Evolutionary conservation across 805 yeast genomes (phyloP).

Genomic region (Lachancea mirantina): DNA sequence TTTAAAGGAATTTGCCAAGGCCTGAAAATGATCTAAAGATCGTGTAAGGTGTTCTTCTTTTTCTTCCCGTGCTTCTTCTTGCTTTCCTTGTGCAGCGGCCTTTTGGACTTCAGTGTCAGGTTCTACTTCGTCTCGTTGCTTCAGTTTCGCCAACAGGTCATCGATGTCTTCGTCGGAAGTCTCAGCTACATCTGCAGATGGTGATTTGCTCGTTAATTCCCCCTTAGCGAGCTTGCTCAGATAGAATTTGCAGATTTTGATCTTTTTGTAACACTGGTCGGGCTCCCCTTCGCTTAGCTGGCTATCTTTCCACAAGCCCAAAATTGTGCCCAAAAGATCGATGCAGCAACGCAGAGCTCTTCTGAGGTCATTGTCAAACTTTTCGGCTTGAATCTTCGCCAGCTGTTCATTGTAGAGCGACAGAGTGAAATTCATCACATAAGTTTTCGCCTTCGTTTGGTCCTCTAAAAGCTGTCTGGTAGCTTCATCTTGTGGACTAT

Average conservation of each 20-base stretch:
- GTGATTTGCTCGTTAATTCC: conserved; percentile 10
- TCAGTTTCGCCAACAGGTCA: conserved; percentile 3
- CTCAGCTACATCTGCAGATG: background rate
- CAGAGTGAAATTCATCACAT: conserved; percentile 51
- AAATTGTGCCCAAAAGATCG: conserved; percentile 19
- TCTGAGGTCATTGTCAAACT: conserved; percentile 32
- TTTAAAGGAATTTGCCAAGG: too few species aligned
- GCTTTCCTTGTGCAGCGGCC: too few species aligned
- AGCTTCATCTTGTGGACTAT: conserved; percentile 32
- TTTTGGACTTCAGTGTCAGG: too few species aligned
- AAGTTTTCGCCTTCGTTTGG: conserved; percentile 48
- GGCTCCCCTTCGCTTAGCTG: conserved; percentile 8
- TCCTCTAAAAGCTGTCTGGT: conserved; percentile 44
- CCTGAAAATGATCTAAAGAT: too few species aligned
- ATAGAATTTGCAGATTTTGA: conserved; percentile 26
- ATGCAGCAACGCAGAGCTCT: conserved; percentile 30
- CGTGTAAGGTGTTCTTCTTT: too few species aligned
- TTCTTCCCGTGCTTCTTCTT: too few species aligned
- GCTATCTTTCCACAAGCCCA: conserved; percentile 21
- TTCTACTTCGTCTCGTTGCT: background rate
- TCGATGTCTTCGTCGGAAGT: conserved; percentile 10
- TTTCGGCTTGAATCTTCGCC: conserved; percentile 41
- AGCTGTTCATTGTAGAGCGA: conserved; percentile 46
- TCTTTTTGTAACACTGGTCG: conserved; percentile 16
- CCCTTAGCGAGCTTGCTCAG: conserved; percentile 23